A percentile compares a stretch with the other conserved stretches of the same genome.
These are phyloP conservation scores for Cyathus olla DNA, from an alignment of 1,284 basidiomycete species.

Conservation along the genomic window DNA sequence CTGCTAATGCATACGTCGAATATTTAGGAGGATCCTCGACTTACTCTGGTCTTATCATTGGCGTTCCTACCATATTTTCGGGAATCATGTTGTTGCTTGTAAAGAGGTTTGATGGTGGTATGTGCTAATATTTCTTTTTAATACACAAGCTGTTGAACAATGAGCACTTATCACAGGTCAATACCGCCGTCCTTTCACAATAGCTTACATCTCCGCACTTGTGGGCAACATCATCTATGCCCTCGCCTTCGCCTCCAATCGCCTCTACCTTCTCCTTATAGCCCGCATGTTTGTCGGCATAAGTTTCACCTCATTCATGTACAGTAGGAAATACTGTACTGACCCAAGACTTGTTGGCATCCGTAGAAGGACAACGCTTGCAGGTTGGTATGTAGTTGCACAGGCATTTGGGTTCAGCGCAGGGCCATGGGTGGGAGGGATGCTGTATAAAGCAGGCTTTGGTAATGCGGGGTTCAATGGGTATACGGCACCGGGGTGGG, in stretches of 20 bases:
- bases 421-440: conserved; percentile 75
- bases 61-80: conserved; percentile 72
- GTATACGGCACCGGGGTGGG: conserved; percentile 75
- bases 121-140: neutral
- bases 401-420: conserved; percentile 73
- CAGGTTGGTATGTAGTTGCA: conserved; percentile 71
- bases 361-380: conserved; percentile 70
- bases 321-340: conserved; percentile 70
- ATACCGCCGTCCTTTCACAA: conserved; percentile 61
- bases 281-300: conserved; percentile 62
- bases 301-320: conserved; percentile 57
- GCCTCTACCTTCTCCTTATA: conserved; percentile 59
- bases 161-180: conserved; percentile 46
- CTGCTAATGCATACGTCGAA: conserved; percentile 71
- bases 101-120: conserved; percentile 62
- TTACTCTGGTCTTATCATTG: conserved; percentile 77
- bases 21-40: conserved; percentile 72
- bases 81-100: conserved; percentile 68
- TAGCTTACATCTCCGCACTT: conserved; percentile 48
- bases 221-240: conserved; percentile 54
- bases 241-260: conserved; percentile 51
- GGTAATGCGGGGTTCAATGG: conserved; percentile 60
- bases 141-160: conserved; percentile 22
- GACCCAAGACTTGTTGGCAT: conserved; percentile 78
- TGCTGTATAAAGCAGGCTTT: conserved; percentile 70